A percentile compares a stretch with the other conserved stretches of the same genome.
Conservation (phyloP, 2,329 filamentous ascomycete species). For the Aspergillus texensis region DNA sequence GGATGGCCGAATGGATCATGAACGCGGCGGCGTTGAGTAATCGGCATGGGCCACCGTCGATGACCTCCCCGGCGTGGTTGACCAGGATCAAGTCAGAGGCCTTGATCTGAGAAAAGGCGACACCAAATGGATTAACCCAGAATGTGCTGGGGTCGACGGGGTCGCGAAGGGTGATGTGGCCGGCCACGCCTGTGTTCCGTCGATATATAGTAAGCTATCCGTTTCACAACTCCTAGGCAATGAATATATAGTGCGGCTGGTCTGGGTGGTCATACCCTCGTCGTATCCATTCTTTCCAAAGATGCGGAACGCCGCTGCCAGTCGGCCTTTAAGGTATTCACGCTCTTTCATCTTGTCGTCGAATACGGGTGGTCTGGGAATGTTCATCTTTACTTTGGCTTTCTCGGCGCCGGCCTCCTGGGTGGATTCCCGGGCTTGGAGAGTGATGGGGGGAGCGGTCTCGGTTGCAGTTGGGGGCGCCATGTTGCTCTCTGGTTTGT, state of each 20-base stretch:
- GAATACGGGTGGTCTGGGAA: constrained; percentile 41
- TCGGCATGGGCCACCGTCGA: constrained; percentile 60
- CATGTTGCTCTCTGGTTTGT: constrained; percentile 19
- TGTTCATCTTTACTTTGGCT: constrained; percentile 35
- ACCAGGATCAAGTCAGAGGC: constrained; percentile 70
- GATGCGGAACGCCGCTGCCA: constrained; percentile 60
- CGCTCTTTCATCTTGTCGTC: constrained; percentile 51
- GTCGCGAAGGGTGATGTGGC: constrained; percentile 65
- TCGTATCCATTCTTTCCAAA: constrained; percentile 61
- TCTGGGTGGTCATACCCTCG: constrained; percentile 39
- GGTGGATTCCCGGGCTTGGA: constrained; percentile 25
- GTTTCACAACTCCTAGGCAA: neutral
- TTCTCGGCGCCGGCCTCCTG: constrained; percentile 28
- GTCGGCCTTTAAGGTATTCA: constrained; percentile 57
- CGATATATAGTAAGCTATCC: neutral
- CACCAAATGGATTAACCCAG: constrained; percentile 70
- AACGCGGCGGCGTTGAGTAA: constrained; percentile 53
- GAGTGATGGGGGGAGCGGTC: constrained; percentile 17
- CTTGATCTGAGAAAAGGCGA: constrained; percentile 64
- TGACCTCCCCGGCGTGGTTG: constrained; percentile 61
- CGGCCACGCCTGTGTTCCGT: constrained; percentile 54
- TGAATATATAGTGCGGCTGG: neutral
- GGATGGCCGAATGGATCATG: constrained; percentile 58
- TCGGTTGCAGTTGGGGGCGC: constrained; percentile 33
- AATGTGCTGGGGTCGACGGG: constrained; percentile 62